Evolutionary conservation across 805 yeast genomes (phyloP).

Genomic region (Candida easanensis): DNA sequence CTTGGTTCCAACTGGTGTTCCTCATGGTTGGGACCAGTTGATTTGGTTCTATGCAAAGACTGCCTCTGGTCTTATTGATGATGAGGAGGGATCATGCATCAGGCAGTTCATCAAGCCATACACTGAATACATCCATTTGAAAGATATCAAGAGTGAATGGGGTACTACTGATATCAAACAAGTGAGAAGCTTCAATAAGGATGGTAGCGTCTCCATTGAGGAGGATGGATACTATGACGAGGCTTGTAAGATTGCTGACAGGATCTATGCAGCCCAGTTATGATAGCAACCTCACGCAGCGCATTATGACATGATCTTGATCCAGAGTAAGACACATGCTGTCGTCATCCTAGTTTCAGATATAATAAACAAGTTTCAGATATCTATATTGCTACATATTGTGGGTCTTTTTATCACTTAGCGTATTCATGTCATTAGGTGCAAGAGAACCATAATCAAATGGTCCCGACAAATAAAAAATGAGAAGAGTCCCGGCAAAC

Average conservation of each 20-base stretch:
- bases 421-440: neutral
- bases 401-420: too few relatives aligned
- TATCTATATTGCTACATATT: too few relatives aligned
- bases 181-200: conserved; percentile 7
- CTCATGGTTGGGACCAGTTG: conserved; percentile 35
- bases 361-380: too few relatives aligned
- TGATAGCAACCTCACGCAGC: too few relatives aligned
- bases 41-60: conserved; percentile 32
- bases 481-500: neutral
- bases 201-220: conserved; percentile 8
- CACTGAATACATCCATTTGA: conserved; percentile 13
- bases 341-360: too few relatives aligned
- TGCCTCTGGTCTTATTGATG: conserved; percentile 6
- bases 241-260: conserved; percentile 10
- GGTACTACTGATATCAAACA: conserved; percentile 5
- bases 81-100: conserved; percentile 3
- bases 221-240: conserved; percentile 9
- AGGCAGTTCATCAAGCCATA: conserved; percentile 22
- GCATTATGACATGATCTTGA: too few relatives aligned
- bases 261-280: conserved; percentile 9
- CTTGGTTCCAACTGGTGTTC: conserved; percentile 29
- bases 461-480: neutral
- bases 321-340: too few relatives aligned
- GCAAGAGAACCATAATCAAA: neutral
- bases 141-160: conserved; percentile 4